Base-by-base conservation (phyloP, 1,139 yeast genomes). In the Taphrina populina region DNA sequence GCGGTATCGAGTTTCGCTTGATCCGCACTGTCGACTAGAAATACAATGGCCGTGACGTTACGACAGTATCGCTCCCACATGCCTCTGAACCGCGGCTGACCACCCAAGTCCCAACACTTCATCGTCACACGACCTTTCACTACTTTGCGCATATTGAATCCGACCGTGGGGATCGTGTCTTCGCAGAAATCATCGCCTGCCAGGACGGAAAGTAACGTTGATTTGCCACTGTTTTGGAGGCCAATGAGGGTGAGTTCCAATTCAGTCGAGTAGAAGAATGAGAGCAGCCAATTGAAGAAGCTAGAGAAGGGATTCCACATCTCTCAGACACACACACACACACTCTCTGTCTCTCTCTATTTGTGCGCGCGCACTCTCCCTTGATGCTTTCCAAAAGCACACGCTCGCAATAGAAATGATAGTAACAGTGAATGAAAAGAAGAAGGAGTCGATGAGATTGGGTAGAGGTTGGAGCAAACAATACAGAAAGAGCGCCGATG, bases 11-110 rank as follows among this genome's bases (percentile, higher is more conserved):
- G 41, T 13, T 66, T 64, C 8, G 66, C 63, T 21, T 61, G 57
- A 59, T 70, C 73, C 6, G 74, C 72, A 0, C 71, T 62, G 58
- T 71, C 74, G 19, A 71, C 67, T 15, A 71, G 70, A 60, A 71
- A 66, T 64, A 70, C 66, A 23, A 71, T 70, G 17, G 73, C 73
- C 53, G 67, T 67, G 49, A 69, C 72, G 7, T 72, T 73, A 51
- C 69, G 65, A 58, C 74, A 71, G 59, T 71, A 71, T 20, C 74
- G 65, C 54, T 71, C 74, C 74, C 74, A 71, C 73, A 71, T 70
- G 34, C 71, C 64, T 47, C 74, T 58, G 61, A 71, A 71, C 45
- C 74, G 62, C 8, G 73, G 73, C 62, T 71, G 74, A 1, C 74
- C 74, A 20, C 74, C 74, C 27, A 71, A 60, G 64, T 71, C 74